Base-by-base conservation (phyloP, 768 basidiomycete genomes). In the Exidia glandulosa region DNA sequence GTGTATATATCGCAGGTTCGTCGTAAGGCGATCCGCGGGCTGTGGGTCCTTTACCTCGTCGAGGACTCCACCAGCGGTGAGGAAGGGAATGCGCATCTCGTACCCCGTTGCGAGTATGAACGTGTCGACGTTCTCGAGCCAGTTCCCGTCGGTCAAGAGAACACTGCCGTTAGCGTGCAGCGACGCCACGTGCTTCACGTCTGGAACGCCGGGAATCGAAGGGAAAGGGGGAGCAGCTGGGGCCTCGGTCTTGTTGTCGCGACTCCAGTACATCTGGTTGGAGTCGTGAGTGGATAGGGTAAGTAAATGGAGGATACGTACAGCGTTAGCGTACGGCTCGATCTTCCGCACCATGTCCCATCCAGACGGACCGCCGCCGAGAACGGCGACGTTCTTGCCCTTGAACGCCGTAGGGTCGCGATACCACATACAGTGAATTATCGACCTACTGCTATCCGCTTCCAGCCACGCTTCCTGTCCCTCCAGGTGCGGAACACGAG, bases 21-120 rank as follows among this genome's bases (percentile, higher is more conserved):
- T 79, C 14, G 75, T 73, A 29, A 83, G 73, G 1, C 62, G 25
- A 25, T 54, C 25, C 13, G 60, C 9, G 32, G 58, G 33, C 56
- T 61, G 33, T n/a, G 33, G 16, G 12, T 14, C 33, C 9, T 57
- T 25, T 30, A 2, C 29, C 10, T 33, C 32, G 33, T n/a, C 50
- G 27, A 54, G 10, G 36, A 37, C 9, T 9, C 36, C 36, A 9
- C 36, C 36, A 54, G 14, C 16, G 25, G 64, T 62, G 33, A 77
- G 69, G 76, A 84, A 84, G 0, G 82, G 82, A 6, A 81, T 71
- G 29, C 73, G 74, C 55, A 78, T 61, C 58, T 82, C 73, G 65
- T 85, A 85, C 9, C 84, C 83, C 0, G 81, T 84, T 0, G 70
- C 81, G 16, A 83, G 75, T 25, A 84, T 64, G 36, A 85, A 69